phyloP scores from a whole-genome alignment of 768 basidiomycete genomes.

The Roridomyces roridus region DNA sequence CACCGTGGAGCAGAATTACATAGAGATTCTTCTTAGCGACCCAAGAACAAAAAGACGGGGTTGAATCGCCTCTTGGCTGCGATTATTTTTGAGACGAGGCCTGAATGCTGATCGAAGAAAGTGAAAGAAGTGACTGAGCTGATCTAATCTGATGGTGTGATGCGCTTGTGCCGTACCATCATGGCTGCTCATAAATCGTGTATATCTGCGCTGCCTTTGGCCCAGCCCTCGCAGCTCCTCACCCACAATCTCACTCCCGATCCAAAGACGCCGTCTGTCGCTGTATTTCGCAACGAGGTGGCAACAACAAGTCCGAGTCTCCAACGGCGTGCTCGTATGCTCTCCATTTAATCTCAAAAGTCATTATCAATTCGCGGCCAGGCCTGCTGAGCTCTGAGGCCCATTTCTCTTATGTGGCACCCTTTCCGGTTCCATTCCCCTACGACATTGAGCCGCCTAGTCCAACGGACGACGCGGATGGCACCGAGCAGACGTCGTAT shows the following conservation, averaged over 20 bases:
- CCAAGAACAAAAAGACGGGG: too few species aligned
- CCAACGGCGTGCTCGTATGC: slow-evolving; percentile 69
- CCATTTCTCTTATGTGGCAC: slow-evolving; percentile 85
- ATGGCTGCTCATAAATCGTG: slow-evolving; percentile 15
- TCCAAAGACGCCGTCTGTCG: slow-evolving; percentile 53
- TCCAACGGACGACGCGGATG: slow-evolving; percentile 42
- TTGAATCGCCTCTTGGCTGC: too few species aligned
- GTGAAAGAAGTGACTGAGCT: too few species aligned
- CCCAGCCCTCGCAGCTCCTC: slow-evolving; percentile 40
- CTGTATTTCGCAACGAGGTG: slow-evolving; percentile 56
- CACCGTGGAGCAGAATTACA: too few species aligned
- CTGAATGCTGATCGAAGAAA: too few species aligned
- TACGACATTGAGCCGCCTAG: slow-evolving; percentile 69
- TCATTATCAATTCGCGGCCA: neutral
- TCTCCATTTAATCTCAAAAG: neutral
- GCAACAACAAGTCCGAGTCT: slow-evolving; percentile 62
- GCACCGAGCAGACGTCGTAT: slow-evolving; percentile 52
- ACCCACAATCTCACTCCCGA: slow-evolving; percentile 65
- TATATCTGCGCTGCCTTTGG: slow-evolving; percentile 19
- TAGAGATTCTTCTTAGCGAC: too few species aligned
- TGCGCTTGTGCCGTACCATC: neutral
- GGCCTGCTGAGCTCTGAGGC: slow-evolving; percentile 56
- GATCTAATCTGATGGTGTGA: too few species aligned
- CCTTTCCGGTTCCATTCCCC: slow-evolving; percentile 85
- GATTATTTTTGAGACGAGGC: too few species aligned